A percentile compares a stretch with the other conserved stretches of the same genome.
Conservation (phyloP, 2,329 filamentous ascomycete genomes). For the Talaromyces sp. region DNA sequence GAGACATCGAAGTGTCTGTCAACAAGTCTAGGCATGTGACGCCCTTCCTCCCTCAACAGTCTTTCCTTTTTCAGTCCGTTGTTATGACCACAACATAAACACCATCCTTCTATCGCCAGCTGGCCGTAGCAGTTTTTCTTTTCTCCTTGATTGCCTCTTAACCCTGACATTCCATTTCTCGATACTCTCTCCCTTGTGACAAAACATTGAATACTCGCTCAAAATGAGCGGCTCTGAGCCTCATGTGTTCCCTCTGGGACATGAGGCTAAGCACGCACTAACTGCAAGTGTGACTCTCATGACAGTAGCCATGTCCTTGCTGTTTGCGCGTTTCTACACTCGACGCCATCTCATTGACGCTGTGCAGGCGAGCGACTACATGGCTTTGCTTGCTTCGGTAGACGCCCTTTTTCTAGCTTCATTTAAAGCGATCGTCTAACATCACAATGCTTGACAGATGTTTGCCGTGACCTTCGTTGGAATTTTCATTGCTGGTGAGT, state of each 20-base stretch:
- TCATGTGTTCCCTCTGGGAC: constrained; percentile 26
- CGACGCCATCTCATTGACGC: constrained; percentile 32
- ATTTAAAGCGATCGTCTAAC: neutral
- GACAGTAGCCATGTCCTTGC: constrained; percentile 31
- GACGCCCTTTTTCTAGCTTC: neutral
- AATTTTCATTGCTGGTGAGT: constrained; percentile 30
- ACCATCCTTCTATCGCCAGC: neutral
- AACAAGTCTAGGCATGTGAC: neutral
- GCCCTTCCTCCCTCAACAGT: neutral
- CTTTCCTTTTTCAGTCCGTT: neutral
- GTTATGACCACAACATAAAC: neutral
- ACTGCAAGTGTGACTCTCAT: constrained; percentile 35
- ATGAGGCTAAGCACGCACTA: constrained; percentile 30
- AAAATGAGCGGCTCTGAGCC: constrained; percentile 23
- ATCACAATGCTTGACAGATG: constrained; percentile 22
- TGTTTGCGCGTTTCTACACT: constrained; percentile 35
- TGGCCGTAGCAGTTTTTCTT: neutral
- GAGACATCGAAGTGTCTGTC: neutral
- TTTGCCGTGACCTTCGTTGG: constrained; percentile 38
- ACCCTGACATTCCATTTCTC: neutral
- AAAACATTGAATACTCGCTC: neutral
- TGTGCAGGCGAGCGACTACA: constrained; percentile 41
- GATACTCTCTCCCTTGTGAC: neutral
- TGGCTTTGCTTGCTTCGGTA: constrained; percentile 37
- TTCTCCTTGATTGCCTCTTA: neutral